phyloP scores from a whole-genome alignment of 306 rosid species.

The Prunus salicina region DNA sequence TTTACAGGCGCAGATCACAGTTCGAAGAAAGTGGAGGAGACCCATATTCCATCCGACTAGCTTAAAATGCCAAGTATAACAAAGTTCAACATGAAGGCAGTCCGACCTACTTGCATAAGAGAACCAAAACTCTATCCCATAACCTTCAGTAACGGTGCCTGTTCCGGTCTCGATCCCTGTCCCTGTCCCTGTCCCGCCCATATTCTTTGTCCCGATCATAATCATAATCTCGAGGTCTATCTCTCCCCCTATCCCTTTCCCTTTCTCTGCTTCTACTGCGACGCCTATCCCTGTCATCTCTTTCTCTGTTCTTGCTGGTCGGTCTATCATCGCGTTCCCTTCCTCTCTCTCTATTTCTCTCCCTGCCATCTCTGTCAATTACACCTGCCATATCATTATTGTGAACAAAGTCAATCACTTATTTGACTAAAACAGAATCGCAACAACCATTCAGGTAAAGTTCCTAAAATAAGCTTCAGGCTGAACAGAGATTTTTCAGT shows the following conservation, averaged over 20 bases:
- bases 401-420: conserved; percentile 15
- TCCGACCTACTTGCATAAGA: background rate
- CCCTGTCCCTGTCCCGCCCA: conserved; percentile 59
- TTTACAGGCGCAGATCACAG: background rate
- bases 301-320: conserved; percentile 58
- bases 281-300: conserved; percentile 60
- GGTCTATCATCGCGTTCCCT: conserved; percentile 65
- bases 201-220: conserved; percentile 63
- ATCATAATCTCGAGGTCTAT: conserved; percentile 62
- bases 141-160: conserved; percentile 57
- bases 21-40: background rate
- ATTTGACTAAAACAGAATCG: background rate
- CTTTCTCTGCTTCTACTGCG: conserved; percentile 70
- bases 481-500: background rate
- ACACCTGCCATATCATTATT: conserved; percentile 50
- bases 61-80: conserved; percentile 3
- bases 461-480: background rate
- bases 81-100: conserved; percentile 5
- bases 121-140: conserved; percentile 19
- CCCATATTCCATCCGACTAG: background rate
- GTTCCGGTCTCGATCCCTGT: conserved; percentile 34
- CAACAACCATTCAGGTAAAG: background rate
- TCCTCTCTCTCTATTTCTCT: conserved; percentile 78
- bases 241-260: conserved; percentile 77
- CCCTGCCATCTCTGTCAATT: conserved; percentile 65